Evolutionary conservation across 257 asterid species (phyloP), one percentile per base, ranked within the genome.

Genomic region (Leptodermis oblonga): DNA sequence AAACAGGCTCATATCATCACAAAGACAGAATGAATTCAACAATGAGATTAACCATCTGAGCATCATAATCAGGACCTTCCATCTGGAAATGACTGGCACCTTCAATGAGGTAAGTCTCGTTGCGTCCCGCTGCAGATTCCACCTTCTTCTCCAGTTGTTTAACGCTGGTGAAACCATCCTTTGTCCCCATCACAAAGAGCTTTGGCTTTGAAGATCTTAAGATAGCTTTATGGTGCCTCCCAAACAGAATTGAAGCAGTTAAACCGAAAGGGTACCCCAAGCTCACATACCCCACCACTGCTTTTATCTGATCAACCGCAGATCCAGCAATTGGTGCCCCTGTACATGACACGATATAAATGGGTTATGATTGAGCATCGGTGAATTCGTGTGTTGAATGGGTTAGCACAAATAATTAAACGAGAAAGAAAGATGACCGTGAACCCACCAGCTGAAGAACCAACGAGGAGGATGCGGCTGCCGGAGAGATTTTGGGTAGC

Each of bases 291-390:
- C 85, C 95, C 3, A 81, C 69, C 4, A 87, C 95, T 72, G 83
- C 86, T 45, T 84, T 85, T 43, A 86, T 68, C 71, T 73, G 77
- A 81, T 87, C 97, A 9, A 87, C 85, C 10, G 97, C 95, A 68
- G 93, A 84, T 66, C 97, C 95, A 5, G 97, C 92, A 65, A 87
- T 83, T 3, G 93, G 84, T 5, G 97, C 95, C 70, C 97, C 96
- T 84, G 63, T 6, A 2, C 6, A 2, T 54, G 61, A n/a, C 1
- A 23, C 33, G 15, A 22, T 4, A 20, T 2, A 49, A 3, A 2
- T 15, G n/a, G 54, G n/a, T n/a, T n/a, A n/a, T n/a, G n/a, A n/a
- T n/a, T n/a, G n/a, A n/a, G n/a, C n/a, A n/a, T n/a, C n/a, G n/a
- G n/a, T n/a, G n/a, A n/a, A n/a, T n/a, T n/a, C n/a, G n/a, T 43